A percentile compares a stretch with the other conserved stretches of the same genome.
Conservation (phyloP, 192 early-diverging fungal genomes). For the Umbelopsis isabellina region DNA sequence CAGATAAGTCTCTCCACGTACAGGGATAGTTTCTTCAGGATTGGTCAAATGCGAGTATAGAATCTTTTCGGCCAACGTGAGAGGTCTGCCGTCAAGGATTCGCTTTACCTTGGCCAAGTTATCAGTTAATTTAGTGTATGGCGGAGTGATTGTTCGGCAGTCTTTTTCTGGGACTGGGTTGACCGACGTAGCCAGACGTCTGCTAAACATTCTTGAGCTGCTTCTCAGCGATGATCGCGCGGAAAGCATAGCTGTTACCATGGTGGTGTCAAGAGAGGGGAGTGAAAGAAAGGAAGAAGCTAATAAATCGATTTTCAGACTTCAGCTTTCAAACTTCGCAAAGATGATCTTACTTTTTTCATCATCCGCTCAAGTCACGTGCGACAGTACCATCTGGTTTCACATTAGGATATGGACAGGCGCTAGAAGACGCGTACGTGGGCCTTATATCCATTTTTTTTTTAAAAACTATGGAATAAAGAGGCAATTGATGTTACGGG, state of each 20-base stretch:
- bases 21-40: slow-evolving; percentile 62
- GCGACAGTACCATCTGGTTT: not conserved
- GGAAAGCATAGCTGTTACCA: slow-evolving; percentile 16
- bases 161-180: slow-evolving; percentile 45
- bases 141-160: slow-evolving; percentile 53
- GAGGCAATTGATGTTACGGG: too few species aligned
- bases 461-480: too few species aligned
- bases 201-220: not conserved
- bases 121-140: slow-evolving; percentile 49
- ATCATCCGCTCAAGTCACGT: slow-evolving; percentile 16
- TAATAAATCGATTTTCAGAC: not conserved
- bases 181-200: slow-evolving; percentile 27
- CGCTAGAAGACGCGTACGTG: too few species aligned
- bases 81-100: slow-evolving; percentile 56
- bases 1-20: slow-evolving; percentile 86
- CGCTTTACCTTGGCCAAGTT: slow-evolving; percentile 54
- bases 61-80: slow-evolving; percentile 97
- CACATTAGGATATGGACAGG: not conserved
- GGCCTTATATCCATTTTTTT: too few species aligned
- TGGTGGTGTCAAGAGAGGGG: slow-evolving; percentile 14
- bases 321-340: not conserved
- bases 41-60: slow-evolving; percentile 88
- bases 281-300: slow-evolving; percentile 1
- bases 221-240: not conserved
- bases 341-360: slow-evolving; percentile 18